phyloP scores from a whole-genome alignment of 2,329 filamentous ascomycete species.

The Parastagonospora nodorum region DNA sequence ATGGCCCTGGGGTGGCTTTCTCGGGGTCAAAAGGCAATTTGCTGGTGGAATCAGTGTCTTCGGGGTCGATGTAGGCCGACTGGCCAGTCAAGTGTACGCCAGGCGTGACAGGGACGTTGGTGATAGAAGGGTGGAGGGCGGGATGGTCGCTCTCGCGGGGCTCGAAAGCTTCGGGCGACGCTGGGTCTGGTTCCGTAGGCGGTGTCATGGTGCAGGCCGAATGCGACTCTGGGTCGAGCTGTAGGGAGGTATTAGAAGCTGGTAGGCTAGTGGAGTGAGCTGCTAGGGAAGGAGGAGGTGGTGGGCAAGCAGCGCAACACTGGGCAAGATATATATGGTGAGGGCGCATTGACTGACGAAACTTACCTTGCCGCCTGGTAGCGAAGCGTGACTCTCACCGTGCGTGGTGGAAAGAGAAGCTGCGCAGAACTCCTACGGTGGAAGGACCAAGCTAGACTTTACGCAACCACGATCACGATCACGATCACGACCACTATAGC shows the following conservation, averaged over 20 bases:
- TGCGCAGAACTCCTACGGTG: slow-evolving; percentile 3
- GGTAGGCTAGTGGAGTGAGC: slow-evolving; percentile 9
- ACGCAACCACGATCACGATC: no score
- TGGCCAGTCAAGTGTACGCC: slow-evolving; percentile 44
- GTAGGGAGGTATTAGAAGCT: slow-evolving; percentile 20
- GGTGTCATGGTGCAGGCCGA: slow-evolving; percentile 28
- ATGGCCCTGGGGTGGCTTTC: slow-evolving; percentile 37
- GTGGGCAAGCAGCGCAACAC: slow-evolving; percentile 9
- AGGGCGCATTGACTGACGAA: neutral
- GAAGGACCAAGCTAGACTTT: neutral
- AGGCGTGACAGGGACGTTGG: slow-evolving; percentile 50
- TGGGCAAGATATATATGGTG: neutral
- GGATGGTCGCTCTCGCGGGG: slow-evolving; percentile 42
- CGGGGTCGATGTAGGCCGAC: slow-evolving; percentile 45
- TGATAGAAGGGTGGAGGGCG: slow-evolving; percentile 46
- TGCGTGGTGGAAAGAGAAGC: slow-evolving; percentile 14
- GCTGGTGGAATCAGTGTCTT: slow-evolving; percentile 17
- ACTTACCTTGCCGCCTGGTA: slow-evolving; percentile 13
- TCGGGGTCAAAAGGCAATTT: slow-evolving; percentile 38
- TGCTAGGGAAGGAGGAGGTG: slow-evolving; percentile 8
- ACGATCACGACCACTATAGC: no score
- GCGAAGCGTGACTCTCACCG: neutral
- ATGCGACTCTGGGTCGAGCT: slow-evolving; percentile 24
- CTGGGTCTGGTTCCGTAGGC: slow-evolving; percentile 25
- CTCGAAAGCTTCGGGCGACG: slow-evolving; percentile 27